Percentiles rank a stretch among this genome's conserved stretches.
Evolutionary conservation across 129 eudicot species (phyloP).

Genomic region (Arctium minus): DNA sequence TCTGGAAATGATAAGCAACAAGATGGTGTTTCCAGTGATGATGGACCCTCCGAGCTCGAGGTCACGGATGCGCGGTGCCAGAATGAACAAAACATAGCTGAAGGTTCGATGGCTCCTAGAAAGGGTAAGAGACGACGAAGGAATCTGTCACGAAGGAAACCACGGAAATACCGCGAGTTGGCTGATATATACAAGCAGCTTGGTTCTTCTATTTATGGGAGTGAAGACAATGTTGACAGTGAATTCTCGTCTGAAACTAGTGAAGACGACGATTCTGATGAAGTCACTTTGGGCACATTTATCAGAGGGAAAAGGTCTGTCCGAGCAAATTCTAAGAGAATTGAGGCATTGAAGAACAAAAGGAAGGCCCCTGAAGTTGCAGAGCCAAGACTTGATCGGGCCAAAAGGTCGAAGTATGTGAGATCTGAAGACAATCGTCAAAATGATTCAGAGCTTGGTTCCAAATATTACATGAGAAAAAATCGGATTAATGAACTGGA

Average conservation of each 20-base stretch:
- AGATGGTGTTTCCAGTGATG: background rate
- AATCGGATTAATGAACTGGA: background rate
- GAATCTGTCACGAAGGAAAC: background rate
- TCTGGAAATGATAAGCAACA: background rate
- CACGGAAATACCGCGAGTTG: background rate
- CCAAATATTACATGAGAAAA: background rate
- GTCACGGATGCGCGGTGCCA: background rate
- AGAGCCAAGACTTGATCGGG: background rate
- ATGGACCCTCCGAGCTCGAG: background rate
- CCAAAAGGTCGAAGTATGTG: background rate
- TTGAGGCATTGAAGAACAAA: background rate
- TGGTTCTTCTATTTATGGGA: background rate
- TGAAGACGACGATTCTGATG: slow-evolving; percentile 1
- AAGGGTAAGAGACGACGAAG: background rate
- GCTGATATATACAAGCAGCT: background rate
- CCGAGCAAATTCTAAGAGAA: background rate
- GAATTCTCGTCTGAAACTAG: background rate
- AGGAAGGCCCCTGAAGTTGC: background rate
- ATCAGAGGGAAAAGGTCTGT: background rate
- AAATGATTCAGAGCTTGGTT: background rate
- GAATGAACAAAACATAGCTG: background rate
- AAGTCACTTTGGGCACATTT: background rate
- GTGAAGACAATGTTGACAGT: background rate
- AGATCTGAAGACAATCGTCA: background rate
- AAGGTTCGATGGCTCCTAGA: background rate